Base-by-base conservation (phyloP, 2,329 filamentous ascomycete genomes). In the Gyromitra esculenta region DNA sequence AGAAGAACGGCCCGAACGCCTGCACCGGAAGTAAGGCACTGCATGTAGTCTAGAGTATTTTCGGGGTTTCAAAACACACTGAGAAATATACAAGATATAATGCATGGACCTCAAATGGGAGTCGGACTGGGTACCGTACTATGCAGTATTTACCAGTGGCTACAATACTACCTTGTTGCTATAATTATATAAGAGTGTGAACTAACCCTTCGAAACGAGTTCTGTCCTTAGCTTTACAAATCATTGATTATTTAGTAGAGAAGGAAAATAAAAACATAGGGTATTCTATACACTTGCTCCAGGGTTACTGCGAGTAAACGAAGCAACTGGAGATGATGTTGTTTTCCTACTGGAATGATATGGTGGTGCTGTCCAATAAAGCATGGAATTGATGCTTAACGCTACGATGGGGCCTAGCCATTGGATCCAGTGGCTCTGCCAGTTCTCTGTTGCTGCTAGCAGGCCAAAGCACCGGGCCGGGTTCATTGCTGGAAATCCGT, bases 391-490 rank as follows among this genome's bases (percentile, higher is more conserved):
- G 4, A 78, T 78, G 18, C 81, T 78, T 43, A 81, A 78, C 11
- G 83, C 83, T 43, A 81, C 79, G 18, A 83, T 71, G n/a, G 82
- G 82, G n/a, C 81, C 82, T 65, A 84, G 81, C 83, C 83, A 84
- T 77, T 84, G 82, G 63, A 84, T 80, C 83, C 83, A 84, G 77
- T 84, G 83, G 80, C 83, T 84, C 0, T 77, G 59, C 7, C 82
- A 82, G 72, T 84, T 84, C 9, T 76, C 73, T 39, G 82, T 84
- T 1, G 82, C 84, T 35, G 86, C 83, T 48, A 84, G 85, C 15
- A 83, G 84, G 0, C 83, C 85, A 76, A 87, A 84, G 77, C 84
- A 86, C 59, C 85, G 82, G 4, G 84, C 84, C 1, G 85, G 85
- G 77, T 86, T 86, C 80, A 86, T 81, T 70, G 82, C 82, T 7